A percentile compares a stretch with the other conserved stretches of the same genome.
phyloP scores from a whole-genome alignment of 2,329 filamentous ascomycete species.

The Trichoderma brevicompactum region DNA sequence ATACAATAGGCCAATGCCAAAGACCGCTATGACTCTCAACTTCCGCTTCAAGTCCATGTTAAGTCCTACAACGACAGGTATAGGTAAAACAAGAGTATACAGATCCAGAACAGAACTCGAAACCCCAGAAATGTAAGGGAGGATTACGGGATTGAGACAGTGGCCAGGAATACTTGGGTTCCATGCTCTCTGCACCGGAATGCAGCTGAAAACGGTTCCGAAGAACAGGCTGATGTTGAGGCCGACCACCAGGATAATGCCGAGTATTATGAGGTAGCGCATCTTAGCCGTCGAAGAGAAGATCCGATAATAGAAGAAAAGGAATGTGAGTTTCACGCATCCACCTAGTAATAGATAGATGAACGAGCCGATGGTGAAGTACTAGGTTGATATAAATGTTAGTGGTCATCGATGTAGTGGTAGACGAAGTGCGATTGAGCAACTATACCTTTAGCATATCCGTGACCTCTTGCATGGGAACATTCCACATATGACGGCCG shows the following conservation, averaged over 20 bases:
- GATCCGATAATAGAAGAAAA: constrained; percentile 9
- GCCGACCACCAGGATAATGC: background rate
- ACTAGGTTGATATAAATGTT: background rate
- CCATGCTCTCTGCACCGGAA: constrained; percentile 1
- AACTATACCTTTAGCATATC: constrained; percentile 3
- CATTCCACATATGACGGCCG: constrained; percentile 2
- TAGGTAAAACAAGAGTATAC: background rate
- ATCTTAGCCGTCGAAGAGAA: background rate
- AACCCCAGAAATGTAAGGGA: background rate
- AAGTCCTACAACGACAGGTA: background rate
- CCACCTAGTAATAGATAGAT: background rate
- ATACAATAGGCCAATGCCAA: constrained; percentile 5
- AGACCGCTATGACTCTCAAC: background rate
- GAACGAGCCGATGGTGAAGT: background rate
- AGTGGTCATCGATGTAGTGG: background rate
- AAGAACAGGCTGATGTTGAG: constrained; percentile 6
- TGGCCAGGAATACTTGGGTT: background rate
- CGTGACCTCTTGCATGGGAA: background rate
- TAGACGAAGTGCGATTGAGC: background rate
- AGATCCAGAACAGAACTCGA: constrained; percentile 5
- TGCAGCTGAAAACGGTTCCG: constrained; percentile 7
- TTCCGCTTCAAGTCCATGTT: constrained; percentile 10
- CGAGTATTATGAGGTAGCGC: background rate
- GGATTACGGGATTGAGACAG: background rate
- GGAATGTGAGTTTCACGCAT: constrained; percentile 10